These are phyloP conservation scores for Penicillium antarcticum DNA, from an alignment of 495 filamentous ascomycete species.

Conservation along the genomic window DNA sequence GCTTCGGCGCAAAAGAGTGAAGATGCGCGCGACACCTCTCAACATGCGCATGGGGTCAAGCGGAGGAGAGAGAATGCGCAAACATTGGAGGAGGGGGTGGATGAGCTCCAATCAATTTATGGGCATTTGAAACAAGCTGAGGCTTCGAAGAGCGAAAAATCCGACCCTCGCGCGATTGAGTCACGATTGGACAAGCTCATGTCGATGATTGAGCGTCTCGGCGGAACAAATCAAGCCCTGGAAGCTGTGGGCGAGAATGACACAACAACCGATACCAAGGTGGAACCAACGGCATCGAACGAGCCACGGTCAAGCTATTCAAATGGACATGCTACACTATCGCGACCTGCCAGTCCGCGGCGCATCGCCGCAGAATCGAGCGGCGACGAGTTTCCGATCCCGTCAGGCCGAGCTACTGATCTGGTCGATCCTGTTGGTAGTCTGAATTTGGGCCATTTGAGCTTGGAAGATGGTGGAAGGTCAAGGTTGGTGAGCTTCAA, in stretches of 20 bases:
- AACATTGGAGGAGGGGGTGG: constrained; percentile 34
- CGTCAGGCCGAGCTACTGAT: constrained; percentile 43
- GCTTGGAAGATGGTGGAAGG: constrained; percentile 43
- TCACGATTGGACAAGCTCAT: constrained; percentile 44
- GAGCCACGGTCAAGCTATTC: constrained; percentile 15
- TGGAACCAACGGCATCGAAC: constrained; percentile 14
- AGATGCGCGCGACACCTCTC: constrained; percentile 10
- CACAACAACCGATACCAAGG: constrained; percentile 18
- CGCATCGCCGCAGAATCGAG: constrained; percentile 33
- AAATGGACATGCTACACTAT: constrained; percentile 13
- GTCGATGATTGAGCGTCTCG: constrained; percentile 43
- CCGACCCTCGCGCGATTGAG: constrained; percentile 38
- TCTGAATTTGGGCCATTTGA: constrained; percentile 46
- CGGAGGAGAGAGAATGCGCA: constrained; percentile 30
- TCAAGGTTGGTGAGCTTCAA: constrained; percentile 32
- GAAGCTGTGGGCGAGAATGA: constrained; percentile 23
- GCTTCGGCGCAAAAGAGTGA: constrained; percentile 26
- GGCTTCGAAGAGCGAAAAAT: constrained; percentile 20
- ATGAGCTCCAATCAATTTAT: constrained; percentile 38
- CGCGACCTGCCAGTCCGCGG: constrained; percentile 32
- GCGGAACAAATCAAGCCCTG: constrained; percentile 28
- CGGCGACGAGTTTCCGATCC: constrained; percentile 46
- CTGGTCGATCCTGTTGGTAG: constrained; percentile 44
- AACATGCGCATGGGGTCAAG: constrained; percentile 32
- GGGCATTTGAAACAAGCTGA: constrained; percentile 28